Evolutionary conservation across 2,329 filamentous ascomycete genomes (phyloP).

Genomic region (Colletotrichum scovillei): DNA sequence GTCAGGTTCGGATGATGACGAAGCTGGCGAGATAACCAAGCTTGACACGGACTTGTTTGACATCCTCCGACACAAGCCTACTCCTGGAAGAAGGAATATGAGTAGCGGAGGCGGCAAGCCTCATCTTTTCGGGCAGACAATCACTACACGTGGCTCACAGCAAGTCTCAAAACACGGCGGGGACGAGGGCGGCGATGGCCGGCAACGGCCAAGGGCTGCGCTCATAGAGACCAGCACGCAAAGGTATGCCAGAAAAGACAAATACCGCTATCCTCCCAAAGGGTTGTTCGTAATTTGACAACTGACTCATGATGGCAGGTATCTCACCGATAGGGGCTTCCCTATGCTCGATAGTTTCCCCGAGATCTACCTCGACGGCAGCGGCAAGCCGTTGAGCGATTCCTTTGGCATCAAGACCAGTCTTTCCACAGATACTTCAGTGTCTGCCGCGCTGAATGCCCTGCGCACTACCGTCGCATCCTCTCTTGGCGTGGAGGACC

Average conservation of each 20-base stretch:
- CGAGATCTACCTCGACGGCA: constrained; percentile 69
- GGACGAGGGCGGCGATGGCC: constrained; percentile 34
- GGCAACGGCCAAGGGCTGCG: background rate
- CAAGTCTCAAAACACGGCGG: background rate
- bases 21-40: constrained; percentile 43
- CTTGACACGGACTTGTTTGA: constrained; percentile 46
- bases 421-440: constrained; percentile 79
- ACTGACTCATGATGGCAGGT: constrained; percentile 48
- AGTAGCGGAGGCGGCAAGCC: constrained; percentile 30
- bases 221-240: constrained; percentile 23
- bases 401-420: constrained; percentile 65
- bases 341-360: constrained; percentile 89
- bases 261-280: no score
- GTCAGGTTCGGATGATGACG: constrained; percentile 42
- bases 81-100: constrained; percentile 27
- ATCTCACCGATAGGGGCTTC: constrained; percentile 69
- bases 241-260: constrained; percentile 7
- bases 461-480: constrained; percentile 74
- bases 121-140: constrained; percentile 56
- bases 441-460: constrained; percentile 75
- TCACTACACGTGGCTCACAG: constrained; percentile 43
- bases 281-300: background rate
- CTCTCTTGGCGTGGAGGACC: constrained; percentile 78
- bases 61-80: constrained; percentile 27
- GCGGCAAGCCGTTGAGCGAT: constrained; percentile 47